phyloP scores from a whole-genome alignment of 352 stramenopile genomes.

The Pythium myriotylum region DNA sequence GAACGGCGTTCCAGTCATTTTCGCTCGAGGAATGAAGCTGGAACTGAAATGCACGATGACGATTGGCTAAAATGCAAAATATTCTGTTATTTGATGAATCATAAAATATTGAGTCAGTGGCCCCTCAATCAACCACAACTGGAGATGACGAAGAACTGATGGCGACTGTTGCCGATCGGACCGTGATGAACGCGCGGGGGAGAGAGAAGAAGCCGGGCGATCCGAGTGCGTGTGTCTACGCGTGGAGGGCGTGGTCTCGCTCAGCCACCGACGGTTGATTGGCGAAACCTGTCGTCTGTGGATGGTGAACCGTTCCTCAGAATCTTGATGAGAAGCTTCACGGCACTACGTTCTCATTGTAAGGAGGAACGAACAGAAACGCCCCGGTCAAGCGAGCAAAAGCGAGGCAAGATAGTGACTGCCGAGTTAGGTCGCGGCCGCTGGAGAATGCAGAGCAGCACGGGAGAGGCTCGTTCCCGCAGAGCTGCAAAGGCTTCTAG shows the following conservation, averaged over 20 bases:
- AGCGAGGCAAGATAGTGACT: neutral
- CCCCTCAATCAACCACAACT: conserved; percentile 27
- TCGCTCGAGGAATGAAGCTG: conserved; percentile 5
- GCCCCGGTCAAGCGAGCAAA: neutral
- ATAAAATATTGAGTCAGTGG: conserved; percentile 4
- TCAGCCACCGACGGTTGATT: conserved; percentile 59
- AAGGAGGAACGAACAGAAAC: conserved; percentile 62
- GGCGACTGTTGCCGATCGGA: conserved; percentile 15
- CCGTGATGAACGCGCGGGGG: conserved; percentile 1
- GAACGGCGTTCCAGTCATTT: conserved; percentile 63
- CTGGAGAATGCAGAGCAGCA: conserved; percentile 46
- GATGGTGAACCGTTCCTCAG: conserved; percentile 42
- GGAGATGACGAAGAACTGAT: conserved; percentile 61
- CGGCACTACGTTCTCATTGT: conserved; percentile 84
- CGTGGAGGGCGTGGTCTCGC: neutral
- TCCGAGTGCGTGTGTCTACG: neutral
- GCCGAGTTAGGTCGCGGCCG: neutral
- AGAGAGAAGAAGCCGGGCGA: conserved; percentile 1
- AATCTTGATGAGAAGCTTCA: conserved; percentile 83
- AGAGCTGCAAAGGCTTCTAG: conserved; percentile 72
- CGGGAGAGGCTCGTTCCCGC: conserved; percentile 57
- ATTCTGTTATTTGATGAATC: neutral
- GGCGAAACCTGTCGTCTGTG: conserved; percentile 51
- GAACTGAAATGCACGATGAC: neutral
- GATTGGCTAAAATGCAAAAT: conserved; percentile 22